phyloP scores from a whole-genome alignment of 176 grass and related monocot genomes.

The Cymbopogon citratus region DNA sequence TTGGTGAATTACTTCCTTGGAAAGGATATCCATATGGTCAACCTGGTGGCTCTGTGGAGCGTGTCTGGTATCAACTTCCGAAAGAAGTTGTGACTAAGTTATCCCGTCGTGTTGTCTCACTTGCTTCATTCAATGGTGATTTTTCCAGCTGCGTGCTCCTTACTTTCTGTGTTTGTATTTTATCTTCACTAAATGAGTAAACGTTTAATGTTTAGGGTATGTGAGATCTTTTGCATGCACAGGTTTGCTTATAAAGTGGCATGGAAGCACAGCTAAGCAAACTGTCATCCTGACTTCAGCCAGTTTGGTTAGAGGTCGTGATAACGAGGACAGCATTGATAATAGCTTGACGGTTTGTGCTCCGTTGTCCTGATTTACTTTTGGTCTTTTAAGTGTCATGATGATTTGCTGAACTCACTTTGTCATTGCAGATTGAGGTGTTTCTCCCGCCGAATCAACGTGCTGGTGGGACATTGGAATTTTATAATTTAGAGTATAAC shows the following conservation, averaged over 20 bases:
- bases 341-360: neutral
- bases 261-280: neutral
- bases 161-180: neutral
- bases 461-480: too few relatives aligned
- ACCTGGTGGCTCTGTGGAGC: neutral
- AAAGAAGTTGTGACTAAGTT: conserved; percentile 6
- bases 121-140: conserved; percentile 27
- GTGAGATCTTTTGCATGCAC: conserved; percentile 17
- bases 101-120: conserved; percentile 21
- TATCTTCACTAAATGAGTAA: neutral
- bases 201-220: neutral
- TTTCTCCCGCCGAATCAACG: conserved; percentile 4
- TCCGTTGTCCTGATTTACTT: neutral
- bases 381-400: neutral
- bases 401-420: neutral
- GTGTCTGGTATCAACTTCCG: neutral
- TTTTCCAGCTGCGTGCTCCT: neutral
- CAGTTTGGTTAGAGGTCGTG: conserved; percentile 2
- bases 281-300: conserved; percentile 25
- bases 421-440: conserved; percentile 22
- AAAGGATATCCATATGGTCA: neutral
- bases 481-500: too few relatives aligned
- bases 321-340: neutral
- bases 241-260: conserved; percentile 29
- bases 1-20: conserved; percentile 19